Conservation (phyloP, 2,329 filamentous ascomycete species). For the Xylaria sp. region DNA sequence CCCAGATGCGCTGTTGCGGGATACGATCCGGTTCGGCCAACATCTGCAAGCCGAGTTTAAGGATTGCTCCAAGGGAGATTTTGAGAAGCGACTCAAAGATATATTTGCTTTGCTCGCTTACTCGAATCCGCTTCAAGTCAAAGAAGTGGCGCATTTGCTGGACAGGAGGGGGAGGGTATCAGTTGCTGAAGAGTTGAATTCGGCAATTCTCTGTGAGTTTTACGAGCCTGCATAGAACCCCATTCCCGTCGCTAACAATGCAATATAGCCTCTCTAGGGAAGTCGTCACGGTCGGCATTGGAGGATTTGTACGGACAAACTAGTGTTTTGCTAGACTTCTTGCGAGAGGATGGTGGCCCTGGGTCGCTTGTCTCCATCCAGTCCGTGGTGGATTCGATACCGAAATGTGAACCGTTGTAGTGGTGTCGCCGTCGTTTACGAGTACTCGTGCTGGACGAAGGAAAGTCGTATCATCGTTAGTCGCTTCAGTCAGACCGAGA, state of each 20-base stretch:
- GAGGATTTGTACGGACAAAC: constrained; percentile 85
- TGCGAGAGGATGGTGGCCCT: constrained; percentile 71
- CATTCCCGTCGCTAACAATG: constrained; percentile 10
- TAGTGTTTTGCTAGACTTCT: constrained; percentile 74
- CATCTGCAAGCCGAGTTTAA: constrained; percentile 72
- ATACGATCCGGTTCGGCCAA: constrained; percentile 75
- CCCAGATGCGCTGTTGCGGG: constrained; percentile 50
- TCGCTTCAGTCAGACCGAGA: neutral
- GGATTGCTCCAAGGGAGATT: constrained; percentile 62
- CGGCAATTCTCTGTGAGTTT: constrained; percentile 76
- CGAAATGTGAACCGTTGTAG: constrained; percentile 35
- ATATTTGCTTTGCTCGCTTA: constrained; percentile 90
- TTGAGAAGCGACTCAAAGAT: constrained; percentile 69
- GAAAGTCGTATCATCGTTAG: neutral
- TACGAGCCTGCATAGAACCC: neutral
- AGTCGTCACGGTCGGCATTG: constrained; percentile 78
- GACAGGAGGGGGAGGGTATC: constrained; percentile 67
- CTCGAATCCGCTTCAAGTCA: constrained; percentile 68
- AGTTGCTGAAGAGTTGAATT: constrained; percentile 91
- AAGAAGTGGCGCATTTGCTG: constrained; percentile 69
- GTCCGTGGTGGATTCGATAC: constrained; percentile 44
- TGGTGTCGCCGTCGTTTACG: neutral
- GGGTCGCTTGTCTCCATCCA: constrained; percentile 71
- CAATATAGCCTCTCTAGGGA: constrained; percentile 72
- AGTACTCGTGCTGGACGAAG: neutral